Base-by-base conservation (phyloP, 2,329 filamentous ascomycete species). In the Pseudogymnoascus sp. region DNA sequence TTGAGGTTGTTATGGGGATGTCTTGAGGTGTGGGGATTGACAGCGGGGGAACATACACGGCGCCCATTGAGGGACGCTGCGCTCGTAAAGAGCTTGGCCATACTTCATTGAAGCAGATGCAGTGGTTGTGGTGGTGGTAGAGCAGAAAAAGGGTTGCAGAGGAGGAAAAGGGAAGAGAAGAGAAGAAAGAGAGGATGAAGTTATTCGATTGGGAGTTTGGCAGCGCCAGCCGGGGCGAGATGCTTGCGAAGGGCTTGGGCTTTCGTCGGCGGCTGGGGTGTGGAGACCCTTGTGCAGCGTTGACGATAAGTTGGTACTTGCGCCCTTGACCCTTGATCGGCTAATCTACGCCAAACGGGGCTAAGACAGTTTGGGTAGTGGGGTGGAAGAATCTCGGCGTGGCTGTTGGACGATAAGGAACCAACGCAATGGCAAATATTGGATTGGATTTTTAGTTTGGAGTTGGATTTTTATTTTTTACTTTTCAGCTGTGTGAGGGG, bases 11-110 rank as follows among this genome's bases (percentile, higher is more conserved):
- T 14, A 10, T 14, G 19, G 26, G 19, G 26, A 6, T 35, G 59
- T 60, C 19, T 19, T 63, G 24, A 21, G 26, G 59, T 63, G 59
- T 63, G 59, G 47, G 64, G 63, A 53, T 29, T 60, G 26, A 42
- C 31, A 16, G 24, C 19, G 26, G 47, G 65, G 26, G 50, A 50
- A 78, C 80, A 72, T 79, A 90, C 87, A 88, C 67, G 90, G 81
- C 71, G 84, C 89, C 90, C 90, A 95, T 83, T 89, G 86, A 67
- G 90, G 89, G 71, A 92, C 89, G 56, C 89, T 93, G 74, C 89
- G 83, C 75, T 85, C 82, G 73, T 87, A 85, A 66, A 95, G 81
- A 65, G 85, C 87, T 67, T 89, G 81, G 67, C 88, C 88, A 82
- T 88, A 91, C 80, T 91, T 91, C 88, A 91, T 91, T 53, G 47